Base-by-base conservation (phyloP, 2,329 filamentous ascomycete genomes). In the Hymenoscyphus salicellus region DNA sequence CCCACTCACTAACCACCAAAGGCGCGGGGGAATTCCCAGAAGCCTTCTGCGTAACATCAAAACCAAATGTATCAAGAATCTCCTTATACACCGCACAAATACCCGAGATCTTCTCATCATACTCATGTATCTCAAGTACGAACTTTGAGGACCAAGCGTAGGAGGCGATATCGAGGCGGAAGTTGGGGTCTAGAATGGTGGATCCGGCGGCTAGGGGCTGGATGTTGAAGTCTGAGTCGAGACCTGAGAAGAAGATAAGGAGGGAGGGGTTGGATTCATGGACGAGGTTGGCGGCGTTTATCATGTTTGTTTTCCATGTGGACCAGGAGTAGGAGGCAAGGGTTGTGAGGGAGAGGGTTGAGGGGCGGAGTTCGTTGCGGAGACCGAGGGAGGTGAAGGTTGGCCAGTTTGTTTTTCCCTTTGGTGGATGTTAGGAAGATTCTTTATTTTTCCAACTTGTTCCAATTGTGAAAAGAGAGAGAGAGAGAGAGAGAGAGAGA, bases 81-180 rank as follows among this genome's bases (percentile, higher is more conserved):
- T 55, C 14, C 75, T 74, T 8, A 66, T 71, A 73, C 79, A 80
- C 17, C 1, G 60, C 28, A 41, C 66, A 69, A 20, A 20, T 38
- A 10, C 30, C 41, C 11, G 63, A 65, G 23, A 62, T 58, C 2
- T 36, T 26, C 32, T 60, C 55, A 58, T 80, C 75, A 69, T 83
- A 83, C 63, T 81, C 79, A 72, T 83, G 80, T 0, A 83, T 69
- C 64, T 84, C 81, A 4, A 82, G 75, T 0, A 81, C 79, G 3
- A 82, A 73, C 61, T 82, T 82, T 58, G 81, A 71, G 0, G 73
- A 69, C 64, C 77, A 83, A 1, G 67, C 61, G 70, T 79, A 82
- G 33, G 76, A 72, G 1, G 70, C 65, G 14, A 77, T 73, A 5
- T 70, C 68, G 71, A 82, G 82, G 1, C 49, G 58, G 32, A 66